phyloP scores from a whole-genome alignment of 176 grass and related monocot species.

The Sorghum bicolor region Sorghum_bicolor_NCBIv3 NC_012870.2:67753501-67754000 shows the following conservation, averaged over 20 bases:
- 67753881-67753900: not conserved
- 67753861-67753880: not conserved
- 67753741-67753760: conserved; percentile 86
- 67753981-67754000: conserved; percentile 73
- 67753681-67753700: conserved; percentile 89
- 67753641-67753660: too few relatives aligned
- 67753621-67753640: too few relatives aligned
- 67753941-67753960: conserved; percentile 62
- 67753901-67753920: conserved; percentile 68
- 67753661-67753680: conserved; percentile 83
- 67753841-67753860: conserved; percentile 21
- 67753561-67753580: not conserved
- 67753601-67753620: not conserved
- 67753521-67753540: conserved; percentile 88
- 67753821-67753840: not conserved
- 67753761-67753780: conserved; percentile 99
- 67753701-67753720: conserved; percentile 80
- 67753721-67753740: conserved; percentile 89
- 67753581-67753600: not conserved
- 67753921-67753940: conserved; percentile 90
- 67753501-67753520: conserved; percentile 93
- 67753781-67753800: conserved; percentile 96
- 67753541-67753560: conserved; percentile 71
- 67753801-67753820: conserved; percentile 53
- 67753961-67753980: conserved; percentile 75